Percentiles rank a stretch among this genome's conserved stretches.
Conservation (phyloP, 2,329 filamentous ascomycete species). For the Aspergillus fumigatus region DNA sequence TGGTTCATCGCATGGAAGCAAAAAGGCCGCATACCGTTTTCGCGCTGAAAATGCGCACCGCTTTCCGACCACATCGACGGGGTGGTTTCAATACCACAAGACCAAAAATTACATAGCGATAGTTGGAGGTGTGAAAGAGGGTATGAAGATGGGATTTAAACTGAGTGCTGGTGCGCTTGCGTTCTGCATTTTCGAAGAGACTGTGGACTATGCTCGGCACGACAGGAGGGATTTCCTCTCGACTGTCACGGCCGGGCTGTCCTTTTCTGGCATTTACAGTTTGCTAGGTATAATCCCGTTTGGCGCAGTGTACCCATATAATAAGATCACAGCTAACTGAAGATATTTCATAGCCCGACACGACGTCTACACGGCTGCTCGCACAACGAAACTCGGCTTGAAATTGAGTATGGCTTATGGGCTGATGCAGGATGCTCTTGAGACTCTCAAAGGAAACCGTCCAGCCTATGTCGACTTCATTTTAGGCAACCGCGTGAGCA, state of each 20-base stretch:
- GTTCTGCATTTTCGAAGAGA: conserved; percentile 79
- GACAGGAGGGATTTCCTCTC: conserved; percentile 69
- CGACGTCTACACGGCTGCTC: conserved; percentile 68
- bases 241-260: conserved; percentile 76
- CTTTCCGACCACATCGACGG: conserved; percentile 72
- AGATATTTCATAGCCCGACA: conserved; percentile 60
- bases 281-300: conserved; percentile 60
- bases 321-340: conserved; percentile 10
- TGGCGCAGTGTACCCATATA: not conserved
- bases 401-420: conserved; percentile 76
- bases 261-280: conserved; percentile 82
- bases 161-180: conserved; percentile 68
- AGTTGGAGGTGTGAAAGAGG: conserved; percentile 72
- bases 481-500: conserved; percentile 41
- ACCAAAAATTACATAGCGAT: conserved; percentile 90
- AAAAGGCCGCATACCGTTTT: conserved; percentile 74
- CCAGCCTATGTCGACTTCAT: conserved; percentile 71
- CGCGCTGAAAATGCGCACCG: conserved; percentile 95
- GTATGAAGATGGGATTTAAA: conserved; percentile 66
- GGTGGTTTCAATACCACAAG: conserved; percentile 99
- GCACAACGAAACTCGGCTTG: conserved; percentile 75
- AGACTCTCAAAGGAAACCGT: conserved; percentile 63
- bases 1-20: conserved; percentile 68
- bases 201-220: conserved; percentile 63
- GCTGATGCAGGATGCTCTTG: conserved; percentile 70